phyloP scores from a whole-genome alignment of 805 yeast species.

The Barnettozyma pratensis region DNA sequence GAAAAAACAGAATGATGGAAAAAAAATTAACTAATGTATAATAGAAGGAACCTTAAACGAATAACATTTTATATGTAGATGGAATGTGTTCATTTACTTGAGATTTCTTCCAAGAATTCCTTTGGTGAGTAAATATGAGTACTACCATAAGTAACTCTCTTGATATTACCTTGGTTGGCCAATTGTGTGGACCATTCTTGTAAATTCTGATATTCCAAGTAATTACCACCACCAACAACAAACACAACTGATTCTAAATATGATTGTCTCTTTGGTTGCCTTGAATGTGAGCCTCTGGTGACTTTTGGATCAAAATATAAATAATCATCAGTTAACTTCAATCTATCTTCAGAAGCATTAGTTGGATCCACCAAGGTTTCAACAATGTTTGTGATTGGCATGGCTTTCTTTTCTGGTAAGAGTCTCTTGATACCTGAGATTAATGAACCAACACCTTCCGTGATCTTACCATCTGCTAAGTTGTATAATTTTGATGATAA shows the following conservation, averaged over 20 bases:
- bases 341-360: slow-evolving; percentile 54
- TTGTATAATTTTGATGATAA: slow-evolving; percentile 75
- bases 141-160: slow-evolving; percentile 78
- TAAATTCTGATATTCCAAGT: slow-evolving; percentile 87
- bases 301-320: slow-evolving; percentile 82
- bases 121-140: slow-evolving; percentile 69
- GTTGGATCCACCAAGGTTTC: slow-evolving; percentile 88
- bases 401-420: slow-evolving; percentile 79
- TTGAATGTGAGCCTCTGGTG: slow-evolving; percentile 83
- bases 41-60: slow-evolving; percentile 2
- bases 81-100: neutral
- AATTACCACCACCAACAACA: slow-evolving; percentile 96
- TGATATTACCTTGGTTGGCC: slow-evolving; percentile 35
- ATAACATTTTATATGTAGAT: neutral
- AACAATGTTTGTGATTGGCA: slow-evolving; percentile 86
- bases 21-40: slow-evolving; percentile 1
- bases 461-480: slow-evolving; percentile 72
- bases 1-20: neutral
- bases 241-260: slow-evolving; percentile 83
- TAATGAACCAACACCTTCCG: slow-evolving; percentile 86
- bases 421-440: slow-evolving; percentile 84
- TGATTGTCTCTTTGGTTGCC: slow-evolving; percentile 79
- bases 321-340: slow-evolving; percentile 81
- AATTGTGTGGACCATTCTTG: slow-evolving; percentile 71
- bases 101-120: slow-evolving; percentile 63